phyloP scores from a whole-genome alignment of 177 flowering plant genomes.

The Tripterygium wilfordii region DNA sequence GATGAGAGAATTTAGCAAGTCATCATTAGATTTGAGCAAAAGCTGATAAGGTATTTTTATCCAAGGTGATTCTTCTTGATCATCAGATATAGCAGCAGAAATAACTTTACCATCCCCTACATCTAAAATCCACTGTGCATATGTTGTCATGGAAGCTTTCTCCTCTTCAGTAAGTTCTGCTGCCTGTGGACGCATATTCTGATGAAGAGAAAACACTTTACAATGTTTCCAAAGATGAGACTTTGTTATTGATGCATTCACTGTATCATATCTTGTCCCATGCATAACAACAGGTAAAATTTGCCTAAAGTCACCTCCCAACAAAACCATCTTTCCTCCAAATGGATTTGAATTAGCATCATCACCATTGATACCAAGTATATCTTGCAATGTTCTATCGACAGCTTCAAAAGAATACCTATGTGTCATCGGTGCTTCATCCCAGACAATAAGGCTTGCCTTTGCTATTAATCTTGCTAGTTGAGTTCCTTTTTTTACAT shows the following conservation, averaged over 20 bases:
- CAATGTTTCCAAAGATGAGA: not conserved
- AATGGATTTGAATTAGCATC: not conserved
- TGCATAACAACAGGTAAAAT: not conserved
- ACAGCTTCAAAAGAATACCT: not conserved
- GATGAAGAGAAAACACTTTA: not conserved
- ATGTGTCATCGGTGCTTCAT: not conserved
- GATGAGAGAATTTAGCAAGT: too few species aligned
- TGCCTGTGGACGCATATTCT: not conserved
- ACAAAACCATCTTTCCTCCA: not conserved
- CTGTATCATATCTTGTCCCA: not conserved
- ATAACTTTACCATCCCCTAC: not conserved
- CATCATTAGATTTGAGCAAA: too few species aligned
- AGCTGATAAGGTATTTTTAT: too few species aligned
- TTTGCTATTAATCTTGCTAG: not conserved
- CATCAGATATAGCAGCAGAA: too few species aligned
- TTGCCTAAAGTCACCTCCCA: not conserved
- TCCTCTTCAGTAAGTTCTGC: not conserved
- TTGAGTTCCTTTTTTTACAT: not conserved
- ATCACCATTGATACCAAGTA: not conserved
- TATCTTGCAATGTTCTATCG: not conserved
- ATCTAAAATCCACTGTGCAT: not conserved
- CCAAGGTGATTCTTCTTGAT: too few species aligned
- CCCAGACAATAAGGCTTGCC: too few species aligned
- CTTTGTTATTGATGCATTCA: not conserved
- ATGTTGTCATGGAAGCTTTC: too few species aligned